Evolutionary conservation across 306 rosid genomes (phyloP).

Genomic region (Acacia melanoxylon): DNA sequence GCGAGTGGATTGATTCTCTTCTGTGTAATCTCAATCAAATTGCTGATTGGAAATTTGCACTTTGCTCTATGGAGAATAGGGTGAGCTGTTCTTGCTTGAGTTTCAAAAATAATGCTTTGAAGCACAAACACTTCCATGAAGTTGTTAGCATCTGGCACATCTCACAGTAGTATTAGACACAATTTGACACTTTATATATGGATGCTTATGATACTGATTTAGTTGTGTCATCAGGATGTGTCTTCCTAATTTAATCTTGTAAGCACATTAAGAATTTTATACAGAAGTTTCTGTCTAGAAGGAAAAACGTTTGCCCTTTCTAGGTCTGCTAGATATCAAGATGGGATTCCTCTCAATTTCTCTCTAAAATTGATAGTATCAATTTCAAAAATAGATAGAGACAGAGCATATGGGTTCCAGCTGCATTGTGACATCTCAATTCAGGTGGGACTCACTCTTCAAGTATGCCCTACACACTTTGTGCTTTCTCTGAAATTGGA

Average conservation of each 20-base stretch:
- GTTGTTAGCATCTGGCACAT: background rate
- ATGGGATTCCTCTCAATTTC: background rate
- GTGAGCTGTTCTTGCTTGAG: constrained; percentile 47
- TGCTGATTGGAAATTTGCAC: constrained; percentile 84
- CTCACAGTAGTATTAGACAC: background rate
- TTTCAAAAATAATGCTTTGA: constrained; percentile 11
- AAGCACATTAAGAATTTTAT: background rate
- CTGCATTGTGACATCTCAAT: background rate
- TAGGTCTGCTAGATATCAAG: background rate
- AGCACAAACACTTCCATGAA: background rate
- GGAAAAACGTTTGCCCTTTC: background rate
- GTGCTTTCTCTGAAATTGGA: background rate
- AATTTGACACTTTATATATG: background rate
- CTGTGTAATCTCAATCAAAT: constrained; percentile 73
- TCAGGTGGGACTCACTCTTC: background rate
- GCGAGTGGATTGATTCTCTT: constrained; percentile 99
- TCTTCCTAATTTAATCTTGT: background rate
- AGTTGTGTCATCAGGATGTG: background rate
- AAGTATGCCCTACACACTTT: background rate
- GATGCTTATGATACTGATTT: background rate
- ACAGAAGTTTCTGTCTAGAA: constrained; percentile 11
- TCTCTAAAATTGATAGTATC: background rate
- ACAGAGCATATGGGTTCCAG: background rate
- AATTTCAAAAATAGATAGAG: background rate
- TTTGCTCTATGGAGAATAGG: constrained; percentile 95